phyloP scores from a whole-genome alignment of 2,329 filamentous ascomycete genomes.

The Akanthomyces dipterigenus region DNA sequence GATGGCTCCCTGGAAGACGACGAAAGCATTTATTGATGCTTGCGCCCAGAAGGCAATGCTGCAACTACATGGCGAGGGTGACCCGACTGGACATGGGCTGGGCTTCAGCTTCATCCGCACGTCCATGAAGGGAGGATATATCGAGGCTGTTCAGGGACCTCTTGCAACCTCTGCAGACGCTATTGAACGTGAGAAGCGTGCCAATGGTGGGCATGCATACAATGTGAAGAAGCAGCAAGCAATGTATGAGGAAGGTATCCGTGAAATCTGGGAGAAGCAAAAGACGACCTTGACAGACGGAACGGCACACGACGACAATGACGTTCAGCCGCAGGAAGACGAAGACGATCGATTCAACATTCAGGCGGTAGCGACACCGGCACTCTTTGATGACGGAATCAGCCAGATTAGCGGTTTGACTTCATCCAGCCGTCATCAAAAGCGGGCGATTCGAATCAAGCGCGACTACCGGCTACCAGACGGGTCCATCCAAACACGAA shows the following conservation, averaged over 20 bases:
- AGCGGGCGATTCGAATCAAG: slow-evolving; percentile 66
- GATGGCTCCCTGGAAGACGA: slow-evolving; percentile 92
- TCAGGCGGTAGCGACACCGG: slow-evolving; percentile 63
- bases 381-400: slow-evolving; percentile 66
- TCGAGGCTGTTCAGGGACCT: slow-evolving; percentile 69
- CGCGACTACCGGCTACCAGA: slow-evolving; percentile 46
- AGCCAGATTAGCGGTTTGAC: slow-evolving; percentile 70
- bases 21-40: slow-evolving; percentile 92
- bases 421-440: slow-evolving; percentile 56
- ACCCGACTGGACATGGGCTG: slow-evolving; percentile 87
- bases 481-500: slow-evolving; percentile 52
- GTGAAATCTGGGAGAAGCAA: slow-evolving; percentile 87
- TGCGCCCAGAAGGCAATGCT: slow-evolving; percentile 96
- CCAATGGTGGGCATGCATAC: slow-evolving; percentile 90
- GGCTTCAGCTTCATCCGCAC: slow-evolving; percentile 97
- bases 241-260: slow-evolving; percentile 86
- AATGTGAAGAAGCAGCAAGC: slow-evolving; percentile 93
- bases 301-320: slow-evolving; percentile 59
- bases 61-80: slow-evolving; percentile 85
- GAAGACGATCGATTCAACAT: slow-evolving; percentile 65
- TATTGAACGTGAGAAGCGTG: slow-evolving; percentile 78
- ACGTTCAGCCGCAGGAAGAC: slow-evolving; percentile 51
- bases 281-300: slow-evolving; percentile 68
- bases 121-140: slow-evolving; percentile 94
- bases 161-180: slow-evolving; percentile 69